Base-by-base conservation (phyloP, 106 monocot genomes). In the Allium fistulosum region DNA sequence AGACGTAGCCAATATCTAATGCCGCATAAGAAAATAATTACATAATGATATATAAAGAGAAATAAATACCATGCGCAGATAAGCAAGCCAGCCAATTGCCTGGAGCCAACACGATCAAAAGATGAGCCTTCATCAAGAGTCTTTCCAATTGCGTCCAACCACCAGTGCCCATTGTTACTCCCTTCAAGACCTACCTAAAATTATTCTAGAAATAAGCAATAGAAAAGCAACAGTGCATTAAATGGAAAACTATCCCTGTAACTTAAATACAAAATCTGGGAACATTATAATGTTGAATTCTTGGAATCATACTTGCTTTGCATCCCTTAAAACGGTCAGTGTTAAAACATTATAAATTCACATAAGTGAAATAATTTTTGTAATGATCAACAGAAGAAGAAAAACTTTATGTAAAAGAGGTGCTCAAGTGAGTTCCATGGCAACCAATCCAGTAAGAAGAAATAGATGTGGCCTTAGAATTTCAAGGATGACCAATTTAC, bases 91-190 rank as follows among this genome's bases (percentile, higher is more conserved):
- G 88, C 88, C 70, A 88, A 58, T 67, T 88, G 88, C 66, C 88
- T 84, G n/a, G 88, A 88, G 70, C 88, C 88, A 76, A 88, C 81
- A 73, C 84, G 84, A 37, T 84, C 76, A 76, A 88, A 88, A 49
- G 84, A 76, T 55, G 53, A 64, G 52, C 84, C 88, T 79, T 88
- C 84, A 72, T 79, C 81, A 59, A 88, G 64, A 55, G 76, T 82
- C 65, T 73, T 84, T 49, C 84, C 88, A 60, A 88, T 82, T 63
- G 70, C 60, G 61, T 84, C 84, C 63, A 84, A 82, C 88, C 88
- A 88, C 88, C 88, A 88, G 63, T 88, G 84, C 48, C 88, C 84
- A 74, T 88, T 84, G 52, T 73, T 74, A 74, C 88, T 88, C 28
- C 88, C 88, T 63, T 88, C 88, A 47, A 84, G 78, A 67, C 88